phyloP scores from a whole-genome alignment of 768 basidiomycete species.

The Leucocoprinus birnbaumii region DNA sequence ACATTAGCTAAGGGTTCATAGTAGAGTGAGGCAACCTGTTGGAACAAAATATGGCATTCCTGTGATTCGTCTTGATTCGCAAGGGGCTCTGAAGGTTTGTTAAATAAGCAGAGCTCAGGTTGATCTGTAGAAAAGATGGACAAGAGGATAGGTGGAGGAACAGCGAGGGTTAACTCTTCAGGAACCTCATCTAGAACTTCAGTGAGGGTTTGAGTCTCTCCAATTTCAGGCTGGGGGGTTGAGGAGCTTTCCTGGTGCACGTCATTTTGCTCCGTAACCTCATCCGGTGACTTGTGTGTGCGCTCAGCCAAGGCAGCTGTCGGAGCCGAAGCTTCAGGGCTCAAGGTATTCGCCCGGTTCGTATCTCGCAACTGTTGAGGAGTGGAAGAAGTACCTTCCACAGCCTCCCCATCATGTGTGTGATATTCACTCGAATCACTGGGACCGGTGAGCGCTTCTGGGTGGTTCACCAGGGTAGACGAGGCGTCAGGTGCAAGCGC shows the following conservation, averaged over 20 bases:
- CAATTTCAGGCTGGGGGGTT: neutral
- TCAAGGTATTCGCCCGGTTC: neutral
- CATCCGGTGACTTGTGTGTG: neutral
- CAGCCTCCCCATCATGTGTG: no score
- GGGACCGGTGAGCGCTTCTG: neutral
- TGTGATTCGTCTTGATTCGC: slow-evolving; percentile 11
- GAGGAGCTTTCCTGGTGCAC: neutral
- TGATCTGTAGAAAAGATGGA: slow-evolving; percentile 36
- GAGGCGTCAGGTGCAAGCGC: neutral
- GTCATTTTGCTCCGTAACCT: neutral
- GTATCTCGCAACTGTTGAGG: neutral
- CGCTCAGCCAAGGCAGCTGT: neutral
- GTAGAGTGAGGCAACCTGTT: slow-evolving; percentile 65
- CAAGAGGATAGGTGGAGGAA: slow-evolving; percentile 67
- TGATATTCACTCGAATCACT: neutral
- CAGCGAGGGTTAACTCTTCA: slow-evolving; percentile 71
- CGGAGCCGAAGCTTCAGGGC: neutral
- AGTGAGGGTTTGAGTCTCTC: slow-evolving; percentile 23
- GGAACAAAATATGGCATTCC: slow-evolving; percentile 46
- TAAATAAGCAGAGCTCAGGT: slow-evolving; percentile 51
- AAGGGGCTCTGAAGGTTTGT: slow-evolving; percentile 35
- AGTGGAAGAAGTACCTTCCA: neutral
- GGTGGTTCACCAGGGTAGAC: neutral
- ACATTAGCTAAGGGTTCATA: slow-evolving; percentile 71
- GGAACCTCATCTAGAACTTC: slow-evolving; percentile 45